Base-by-base conservation (phyloP, 1,139 yeast species). In the Wickerhamomyces sp. region DNA sequence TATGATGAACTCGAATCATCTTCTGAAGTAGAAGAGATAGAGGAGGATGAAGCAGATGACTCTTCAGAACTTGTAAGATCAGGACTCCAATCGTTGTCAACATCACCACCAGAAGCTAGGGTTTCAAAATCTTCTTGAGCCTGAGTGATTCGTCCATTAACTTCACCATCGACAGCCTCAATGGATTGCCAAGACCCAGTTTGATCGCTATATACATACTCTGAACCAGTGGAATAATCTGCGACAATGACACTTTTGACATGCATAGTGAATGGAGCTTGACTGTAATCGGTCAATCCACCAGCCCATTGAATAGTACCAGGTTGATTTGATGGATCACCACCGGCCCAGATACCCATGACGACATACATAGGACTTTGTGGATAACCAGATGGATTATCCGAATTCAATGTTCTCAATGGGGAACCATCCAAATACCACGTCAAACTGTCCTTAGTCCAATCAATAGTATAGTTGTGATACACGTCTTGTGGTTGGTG, bases 241-340 rank as follows among this genome's bases (percentile, higher is more conserved):
- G 77, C 64, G 14, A 84, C 85, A 28, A 70, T 58, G 28, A 87
- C 52, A 5, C 71, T 65, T 51, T 79, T 68, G 44, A 88, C 71
- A 45, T 70, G 55, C 85, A 84, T 84, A 25, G 77, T 57, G 56
- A 76, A 84, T 31, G 93, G 91, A 25, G 77, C 87, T 30, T 70
- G 51, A 12, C 70, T 46, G 53, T 74, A 82, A 55, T 83, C 80
- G 12, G 87, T 77, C n/a, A 47, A 45, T 34, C 94, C 94, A 35
- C 94, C 93, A 12, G 93, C 91, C 94, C 94, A 84, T 49, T 75
- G 75, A 39, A 84, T 78, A 8, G 93, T 83, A 24, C 93, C 94
- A 19, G 67, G 60, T 7, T 68, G 66, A 51, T 81, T 81, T 26
- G 64, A 52, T 14, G 86, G 66, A 55, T 81, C 88, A 42, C 93